Percentiles rank a stretch among this genome's conserved stretches.
Conservation (phyloP, 805 yeast species). For the Starmerella apicola region DNA sequence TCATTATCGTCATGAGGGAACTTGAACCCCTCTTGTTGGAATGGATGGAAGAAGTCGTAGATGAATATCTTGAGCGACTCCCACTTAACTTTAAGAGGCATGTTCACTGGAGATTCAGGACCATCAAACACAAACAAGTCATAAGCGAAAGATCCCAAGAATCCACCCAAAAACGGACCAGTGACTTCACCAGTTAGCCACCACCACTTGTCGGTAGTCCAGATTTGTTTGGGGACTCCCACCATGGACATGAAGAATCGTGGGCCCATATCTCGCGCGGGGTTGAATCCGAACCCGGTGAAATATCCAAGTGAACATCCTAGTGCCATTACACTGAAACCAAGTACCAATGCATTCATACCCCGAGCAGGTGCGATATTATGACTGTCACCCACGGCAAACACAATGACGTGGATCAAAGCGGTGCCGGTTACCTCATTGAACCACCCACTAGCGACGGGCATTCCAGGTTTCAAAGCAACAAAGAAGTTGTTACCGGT, state of each 20-base stretch:
- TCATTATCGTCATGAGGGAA: not conserved
- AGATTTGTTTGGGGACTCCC: slow-evolving; percentile 35
- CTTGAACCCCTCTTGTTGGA: not conserved
- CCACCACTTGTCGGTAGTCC: slow-evolving; percentile 22
- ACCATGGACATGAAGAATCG: slow-evolving; percentile 37
- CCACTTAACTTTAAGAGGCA: not conserved
- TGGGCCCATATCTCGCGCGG: slow-evolving; percentile 46
- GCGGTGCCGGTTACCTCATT: slow-evolving; percentile 39
- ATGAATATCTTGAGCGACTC: slow-evolving; percentile 3
- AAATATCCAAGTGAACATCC: slow-evolving; percentile 39
- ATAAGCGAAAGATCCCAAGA: slow-evolving; percentile 38
- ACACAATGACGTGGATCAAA: slow-evolving; percentile 35
- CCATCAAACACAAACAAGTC: slow-evolving; percentile 42
- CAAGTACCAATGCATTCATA: slow-evolving; percentile 37
- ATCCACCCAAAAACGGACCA: slow-evolving; percentile 38
- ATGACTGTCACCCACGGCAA: slow-evolving; percentile 41
- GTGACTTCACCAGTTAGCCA: slow-evolving; percentile 28
- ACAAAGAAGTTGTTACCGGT: slow-evolving; percentile 2
- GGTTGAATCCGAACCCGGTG: slow-evolving; percentile 44
- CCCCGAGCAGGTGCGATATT: slow-evolving; percentile 34
- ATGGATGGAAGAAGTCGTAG: not conserved
- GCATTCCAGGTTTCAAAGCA: not conserved
- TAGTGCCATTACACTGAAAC: slow-evolving; percentile 34
- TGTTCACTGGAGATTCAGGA: slow-evolving; percentile 40
- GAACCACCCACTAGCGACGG: slow-evolving; percentile 32